Conservation (phyloP, 129 eudicot genomes). For the Ambrosia trifida region DNA sequence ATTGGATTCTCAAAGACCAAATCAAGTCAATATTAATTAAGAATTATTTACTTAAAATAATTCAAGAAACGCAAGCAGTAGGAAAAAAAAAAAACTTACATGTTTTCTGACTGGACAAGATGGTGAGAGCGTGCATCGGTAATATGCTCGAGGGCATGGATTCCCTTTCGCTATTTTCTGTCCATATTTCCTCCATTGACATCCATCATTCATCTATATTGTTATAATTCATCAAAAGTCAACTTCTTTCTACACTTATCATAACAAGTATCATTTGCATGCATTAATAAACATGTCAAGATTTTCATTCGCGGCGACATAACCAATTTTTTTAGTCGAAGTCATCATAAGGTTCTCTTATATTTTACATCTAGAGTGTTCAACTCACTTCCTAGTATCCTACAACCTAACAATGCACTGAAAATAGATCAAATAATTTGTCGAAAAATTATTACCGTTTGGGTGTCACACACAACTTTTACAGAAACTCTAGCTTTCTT, state of each 20-base stretch:
- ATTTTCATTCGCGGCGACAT: no score
- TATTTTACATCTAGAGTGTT: no score
- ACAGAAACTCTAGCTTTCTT: constrained; percentile 90
- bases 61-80: constrained; percentile 13
- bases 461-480: constrained; percentile 60
- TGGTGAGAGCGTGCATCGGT: constrained; percentile 70
- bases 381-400: not conserved
- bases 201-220: constrained; percentile 79
- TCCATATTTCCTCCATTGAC: constrained; percentile 95
- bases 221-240: constrained; percentile 22
- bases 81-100: constrained; percentile 42
- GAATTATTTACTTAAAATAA: not conserved
- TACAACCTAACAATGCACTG: constrained; percentile 13
- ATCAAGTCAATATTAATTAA: not conserved
- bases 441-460: constrained; percentile 51
- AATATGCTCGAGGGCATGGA: constrained; percentile 91
- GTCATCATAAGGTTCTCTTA: no score
- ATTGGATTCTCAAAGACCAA: not conserved
- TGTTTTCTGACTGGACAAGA: constrained; percentile 85
- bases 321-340: no score
- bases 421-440: not conserved
- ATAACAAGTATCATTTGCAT: constrained; percentile 17
- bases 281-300: constrained; percentile 7
- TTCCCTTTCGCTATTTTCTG: constrained; percentile 87
- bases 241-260: constrained; percentile 8